A percentile compares a stretch with the other conserved stretches of the same genome.
These are phyloP conservation scores for Parathielavia hyrcaniae DNA, from an alignment of 495 filamentous ascomycete species.

Conservation along the genomic window DNA sequence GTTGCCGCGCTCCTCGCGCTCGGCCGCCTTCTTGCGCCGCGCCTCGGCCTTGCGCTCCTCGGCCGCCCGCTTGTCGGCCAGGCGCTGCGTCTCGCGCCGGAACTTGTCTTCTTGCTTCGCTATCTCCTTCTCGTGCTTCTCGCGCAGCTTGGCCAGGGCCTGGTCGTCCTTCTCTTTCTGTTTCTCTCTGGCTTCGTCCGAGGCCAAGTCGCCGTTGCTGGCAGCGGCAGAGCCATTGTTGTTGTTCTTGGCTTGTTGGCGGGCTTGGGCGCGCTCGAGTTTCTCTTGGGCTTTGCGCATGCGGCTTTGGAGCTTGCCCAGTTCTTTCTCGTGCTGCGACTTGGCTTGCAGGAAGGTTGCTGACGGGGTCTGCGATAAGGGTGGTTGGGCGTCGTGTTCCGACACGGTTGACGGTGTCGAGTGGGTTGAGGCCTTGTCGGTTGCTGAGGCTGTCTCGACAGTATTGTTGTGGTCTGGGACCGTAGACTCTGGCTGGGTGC, in stretches of 20 bases:
- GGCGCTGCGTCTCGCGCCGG: constrained; percentile 53
- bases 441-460: constrained; percentile 25
- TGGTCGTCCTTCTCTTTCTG: constrained; percentile 39
- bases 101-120: constrained; percentile 61
- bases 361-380: background rate
- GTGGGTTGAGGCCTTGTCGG: constrained; percentile 17
- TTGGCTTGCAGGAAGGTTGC: constrained; percentile 25
- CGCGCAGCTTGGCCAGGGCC: constrained; percentile 47
- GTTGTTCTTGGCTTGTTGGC: constrained; percentile 36
- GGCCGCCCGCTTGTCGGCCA: constrained; percentile 56
- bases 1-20: constrained; percentile 50
- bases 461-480: constrained; percentile 26
- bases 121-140: constrained; percentile 55
- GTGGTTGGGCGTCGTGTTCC: background rate
- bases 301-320: constrained; percentile 65
- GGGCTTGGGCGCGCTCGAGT: constrained; percentile 48
- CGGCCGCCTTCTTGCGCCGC: constrained; percentile 45
- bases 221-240: constrained; percentile 27
- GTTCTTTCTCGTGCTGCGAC: constrained; percentile 60
- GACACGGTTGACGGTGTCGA: constrained; percentile 22
- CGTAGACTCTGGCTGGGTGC: constrained; percentile 11
- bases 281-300: constrained; percentile 66
- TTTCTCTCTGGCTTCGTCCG: background rate
- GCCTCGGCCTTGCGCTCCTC: constrained; percentile 58
- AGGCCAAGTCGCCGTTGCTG: background rate